These are phyloP conservation scores for Stenocarpella maydis DNA, from an alignment of 2,329 filamentous ascomycete species.

Conservation along the genomic window DNA sequence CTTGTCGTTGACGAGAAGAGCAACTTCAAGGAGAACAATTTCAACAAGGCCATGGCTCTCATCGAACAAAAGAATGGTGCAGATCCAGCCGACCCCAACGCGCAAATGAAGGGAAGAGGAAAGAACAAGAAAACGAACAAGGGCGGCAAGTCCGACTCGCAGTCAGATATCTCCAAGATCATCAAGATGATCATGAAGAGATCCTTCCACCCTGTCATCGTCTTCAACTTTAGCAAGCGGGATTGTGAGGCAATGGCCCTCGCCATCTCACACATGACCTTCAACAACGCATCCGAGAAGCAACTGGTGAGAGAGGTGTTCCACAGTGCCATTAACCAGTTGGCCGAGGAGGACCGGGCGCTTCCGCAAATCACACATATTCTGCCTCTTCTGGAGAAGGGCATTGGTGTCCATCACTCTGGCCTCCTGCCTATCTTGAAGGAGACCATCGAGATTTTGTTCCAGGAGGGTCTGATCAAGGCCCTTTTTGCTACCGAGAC, in stretches of 20 bases:
- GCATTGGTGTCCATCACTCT: conserved; percentile 97
- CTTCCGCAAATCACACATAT: conserved; percentile 92
- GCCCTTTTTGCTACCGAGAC: conserved; percentile 98
- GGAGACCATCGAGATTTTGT: conserved; percentile 98
- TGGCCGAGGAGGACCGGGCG: conserved; percentile 89
- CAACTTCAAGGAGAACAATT: conserved; percentile 95
- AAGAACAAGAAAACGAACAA: conserved; percentile 94
- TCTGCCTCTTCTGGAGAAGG: conserved; percentile 84
- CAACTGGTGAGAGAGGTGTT: conserved; percentile 95
- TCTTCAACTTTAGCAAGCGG: conserved; percentile 99
- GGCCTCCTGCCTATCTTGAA: conserved; percentile 95
- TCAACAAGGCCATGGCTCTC: conserved; percentile 91
- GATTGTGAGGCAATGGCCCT: conserved; percentile 93
- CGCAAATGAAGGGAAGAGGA: conserved; percentile 84
- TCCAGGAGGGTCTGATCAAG: conserved; percentile 98
- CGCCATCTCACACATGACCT: conserved; percentile 84
- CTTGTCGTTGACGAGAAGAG: conserved; percentile 97
- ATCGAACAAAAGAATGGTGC: conserved; percentile 89
- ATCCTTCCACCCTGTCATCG: conserved; percentile 96
- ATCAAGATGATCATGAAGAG: conserved; percentile 99
- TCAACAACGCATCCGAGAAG: conserved; percentile 97
- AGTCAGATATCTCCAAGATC: conserved; percentile 94
- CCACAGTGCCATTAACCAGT: conserved; percentile 87
- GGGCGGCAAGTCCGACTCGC: conserved; percentile 71
- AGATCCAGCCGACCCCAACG: conserved; percentile 80